A percentile compares a stretch with the other conserved stretches of the same genome.
These are phyloP conservation scores for Elongisporangium undulatum DNA, from an alignment of 352 stramenopile species.

Conservation along the genomic window DNA sequence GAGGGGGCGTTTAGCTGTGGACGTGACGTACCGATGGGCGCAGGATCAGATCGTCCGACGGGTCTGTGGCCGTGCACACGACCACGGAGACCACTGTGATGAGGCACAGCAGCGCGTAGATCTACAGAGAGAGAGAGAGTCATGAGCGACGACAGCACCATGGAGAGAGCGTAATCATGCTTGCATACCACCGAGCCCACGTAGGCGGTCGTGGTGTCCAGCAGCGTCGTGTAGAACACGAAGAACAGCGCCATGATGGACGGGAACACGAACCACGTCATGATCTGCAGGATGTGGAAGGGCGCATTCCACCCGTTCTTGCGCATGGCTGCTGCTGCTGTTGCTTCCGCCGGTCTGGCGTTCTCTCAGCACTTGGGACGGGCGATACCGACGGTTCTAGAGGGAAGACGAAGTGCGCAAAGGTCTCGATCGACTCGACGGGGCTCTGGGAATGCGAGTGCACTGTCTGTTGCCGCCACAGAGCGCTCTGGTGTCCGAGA, in stretches of 20 bases:
- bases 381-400: background rate
- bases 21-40: constrained; percentile 39
- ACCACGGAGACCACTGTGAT: constrained; percentile 50
- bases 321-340: constrained; percentile 25
- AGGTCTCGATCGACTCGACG: constrained; percentile 6
- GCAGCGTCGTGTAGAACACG: constrained; percentile 71
- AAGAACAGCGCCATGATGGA: constrained; percentile 79
- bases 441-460: background rate
- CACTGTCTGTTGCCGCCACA: background rate
- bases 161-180: constrained; percentile 1
- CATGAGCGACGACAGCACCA: background rate
- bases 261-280: constrained; percentile 82
- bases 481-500: background rate
- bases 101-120: constrained; percentile 44
- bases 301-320: constrained; percentile 78
- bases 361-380: background rate
- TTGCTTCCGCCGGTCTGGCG: constrained; percentile 1
- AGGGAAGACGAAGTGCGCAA: constrained; percentile 4
- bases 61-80: constrained; percentile 66
- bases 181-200: constrained; percentile 34
- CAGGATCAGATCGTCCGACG: constrained; percentile 71
- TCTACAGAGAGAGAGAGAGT: constrained; percentile 4
- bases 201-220: constrained; percentile 43
- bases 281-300: constrained; percentile 80
- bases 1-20: background rate